These are phyloP conservation scores for Lipomyces yarrowii DNA, from an alignment of 1,139 yeast genomes.

Conservation along the genomic window DNA sequence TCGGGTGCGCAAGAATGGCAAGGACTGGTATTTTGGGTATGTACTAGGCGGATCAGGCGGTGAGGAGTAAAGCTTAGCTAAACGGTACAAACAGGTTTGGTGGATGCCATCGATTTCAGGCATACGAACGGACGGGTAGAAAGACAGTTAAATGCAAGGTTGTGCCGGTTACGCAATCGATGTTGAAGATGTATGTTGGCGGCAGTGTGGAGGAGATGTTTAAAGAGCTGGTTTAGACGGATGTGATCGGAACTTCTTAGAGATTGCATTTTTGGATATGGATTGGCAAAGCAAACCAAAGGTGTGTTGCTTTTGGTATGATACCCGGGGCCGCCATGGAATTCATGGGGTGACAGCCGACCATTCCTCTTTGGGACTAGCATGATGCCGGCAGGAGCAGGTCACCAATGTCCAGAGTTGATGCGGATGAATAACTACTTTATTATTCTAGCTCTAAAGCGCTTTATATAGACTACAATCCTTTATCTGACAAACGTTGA, in stretches of 20 bases:
- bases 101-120: slow-evolving; percentile 79
- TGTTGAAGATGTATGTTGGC: slow-evolving; percentile 34
- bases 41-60: no score
- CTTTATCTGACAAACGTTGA: no score
- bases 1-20: slow-evolving; percentile 62
- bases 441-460: no score
- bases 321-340: no score
- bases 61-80: neutral
- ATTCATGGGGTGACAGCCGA: no score
- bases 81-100: slow-evolving; percentile 54
- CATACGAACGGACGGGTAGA: slow-evolving; percentile 34
- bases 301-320: no score
- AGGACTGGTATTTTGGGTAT: slow-evolving; percentile 64
- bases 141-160: slow-evolving; percentile 33
- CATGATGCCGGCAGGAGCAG: no score
- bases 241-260: neutral
- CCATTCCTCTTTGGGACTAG: no score
- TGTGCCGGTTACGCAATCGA: slow-evolving; percentile 34
- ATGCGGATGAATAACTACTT: no score
- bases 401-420: no score
- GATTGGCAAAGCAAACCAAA: no score
- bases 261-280: neutral
- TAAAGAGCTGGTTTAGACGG: slow-evolving; percentile 13
- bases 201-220: slow-evolving; percentile 28
- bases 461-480: no score